Base-by-base conservation (phyloP, 2,329 filamentous ascomycete genomes). In the Cryoendolithus antarcticus region DNA sequence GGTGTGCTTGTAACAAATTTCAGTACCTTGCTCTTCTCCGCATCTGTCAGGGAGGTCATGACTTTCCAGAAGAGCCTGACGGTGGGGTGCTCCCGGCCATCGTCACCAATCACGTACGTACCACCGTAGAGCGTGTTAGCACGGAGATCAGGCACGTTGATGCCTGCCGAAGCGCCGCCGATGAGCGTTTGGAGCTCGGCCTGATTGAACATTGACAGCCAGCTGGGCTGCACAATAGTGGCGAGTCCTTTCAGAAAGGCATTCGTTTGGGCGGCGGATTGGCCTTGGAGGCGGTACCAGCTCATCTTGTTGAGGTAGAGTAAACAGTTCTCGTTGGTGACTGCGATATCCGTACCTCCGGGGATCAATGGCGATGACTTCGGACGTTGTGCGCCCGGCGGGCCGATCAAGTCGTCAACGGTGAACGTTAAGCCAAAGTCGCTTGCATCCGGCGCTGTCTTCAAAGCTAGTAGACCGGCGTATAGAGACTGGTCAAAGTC, bases 181-280 rank as follows among this genome's bases (percentile, higher is more conserved):
- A 98, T 82, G 4, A 98, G 77, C 1, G 85, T 91, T 62, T 96
- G 91, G 4, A 98, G 72, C 59, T 98, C 91, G 3, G 76, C 77
- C 59, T 95, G 89, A 60, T 98, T 98, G 69, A 98, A 98, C 91
- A 98, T 96, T 52, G 82, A 86, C 3, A 98, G 72, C 91, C 91
- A 98, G 3, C 77, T 76, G 0, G 89, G 88, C 43, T 88, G 81
- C 48, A 98, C 91, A 55, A 98, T 93, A 47, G 80, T 72, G 13
- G 82, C 77, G 1, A 98, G 75, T 0, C 91, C 91, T 40, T 77
- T 77, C 6, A 98, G 72, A 59, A 98, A 98, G 1, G 86, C 86
- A 13, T 77, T 72, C 1, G 88, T 95, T 55, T 95, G 86, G n/a
- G 70, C 64, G 35, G 74, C 73, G 1, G 85, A 83, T 55, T 96